Percentiles rank a stretch among this genome's conserved stretches.
Evolutionary conservation across 2,329 filamentous ascomycete genomes (phyloP).

Genomic region (Botrytis porri): DNA sequence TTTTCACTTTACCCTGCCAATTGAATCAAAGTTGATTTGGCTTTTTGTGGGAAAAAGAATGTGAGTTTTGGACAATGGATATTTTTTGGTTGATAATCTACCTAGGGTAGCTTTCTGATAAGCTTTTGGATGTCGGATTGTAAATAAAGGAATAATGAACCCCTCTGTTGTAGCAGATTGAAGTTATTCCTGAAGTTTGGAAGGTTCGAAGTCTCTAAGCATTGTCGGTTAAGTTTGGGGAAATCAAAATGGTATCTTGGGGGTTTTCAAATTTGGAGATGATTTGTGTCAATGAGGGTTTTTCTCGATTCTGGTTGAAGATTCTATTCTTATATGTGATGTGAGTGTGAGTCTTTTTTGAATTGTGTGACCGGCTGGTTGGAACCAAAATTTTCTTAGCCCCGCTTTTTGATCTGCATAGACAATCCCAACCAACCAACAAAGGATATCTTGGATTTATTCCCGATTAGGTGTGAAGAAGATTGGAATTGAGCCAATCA

Average conservation of each 20-base stretch:
- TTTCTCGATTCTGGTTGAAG: not conserved
- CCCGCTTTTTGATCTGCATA: constrained; percentile 13
- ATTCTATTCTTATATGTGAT: constrained; percentile 8
- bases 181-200: constrained; percentile 32
- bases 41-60: constrained; percentile 5
- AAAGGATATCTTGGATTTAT: not conserved
- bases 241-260: constrained; percentile 16
- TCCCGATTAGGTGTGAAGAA: not conserved
- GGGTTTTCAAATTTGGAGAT: not conserved
- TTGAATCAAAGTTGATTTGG: constrained; percentile 15
- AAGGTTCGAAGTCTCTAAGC: constrained; percentile 35
- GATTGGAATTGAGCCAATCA: not conserved
- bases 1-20: constrained; percentile 19
- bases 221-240: constrained; percentile 27
- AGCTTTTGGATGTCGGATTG: constrained; percentile 12
- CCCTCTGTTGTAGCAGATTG: constrained; percentile 17
- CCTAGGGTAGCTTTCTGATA: constrained; percentile 15
- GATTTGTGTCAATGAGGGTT: not conserved
- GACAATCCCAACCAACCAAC: constrained; percentile 8
- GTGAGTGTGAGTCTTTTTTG: constrained; percentile 5
- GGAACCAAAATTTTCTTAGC: constrained; percentile 9
- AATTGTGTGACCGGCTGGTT: constrained; percentile 10
- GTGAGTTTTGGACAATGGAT: constrained; percentile 15
- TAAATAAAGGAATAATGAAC: constrained; percentile 21
- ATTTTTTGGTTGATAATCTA: constrained; percentile 8